phyloP scores from a whole-genome alignment of 1,284 basidiomycete species.

The Tylopilus sp. region DNA sequence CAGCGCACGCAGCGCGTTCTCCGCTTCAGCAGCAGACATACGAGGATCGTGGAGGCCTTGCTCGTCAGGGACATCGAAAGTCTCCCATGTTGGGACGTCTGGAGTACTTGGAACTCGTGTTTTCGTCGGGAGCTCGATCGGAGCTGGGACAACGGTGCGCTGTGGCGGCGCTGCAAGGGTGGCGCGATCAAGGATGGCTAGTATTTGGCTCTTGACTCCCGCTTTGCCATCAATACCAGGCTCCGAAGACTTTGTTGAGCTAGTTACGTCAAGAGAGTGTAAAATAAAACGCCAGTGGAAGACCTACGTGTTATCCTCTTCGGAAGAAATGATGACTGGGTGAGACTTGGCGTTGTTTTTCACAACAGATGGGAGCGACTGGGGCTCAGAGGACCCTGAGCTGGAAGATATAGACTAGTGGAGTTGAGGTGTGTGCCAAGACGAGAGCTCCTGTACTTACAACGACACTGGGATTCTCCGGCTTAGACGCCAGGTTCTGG shows the following conservation, averaged over 20 bases:
- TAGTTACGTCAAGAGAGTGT: conserved; percentile 9
- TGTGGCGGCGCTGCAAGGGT: conserved; percentile 10
- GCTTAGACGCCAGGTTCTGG: conserved; percentile 11
- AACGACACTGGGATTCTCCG: conserved; percentile 10
- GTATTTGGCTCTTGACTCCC: conserved; percentile 18
- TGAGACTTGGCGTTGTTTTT: conserved; percentile 7
- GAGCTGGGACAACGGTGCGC: conserved; percentile 25
- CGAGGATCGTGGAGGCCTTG: conserved; percentile 36
- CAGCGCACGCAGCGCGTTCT: conserved; percentile 60
- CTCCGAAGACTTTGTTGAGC: conserved; percentile 5
- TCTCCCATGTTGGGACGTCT: conserved; percentile 23
- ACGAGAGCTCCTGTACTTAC: conserved; percentile 16
- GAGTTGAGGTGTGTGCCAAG: background rate
- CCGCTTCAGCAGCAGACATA: conserved; percentile 48
- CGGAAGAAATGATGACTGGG: conserved; percentile 27
- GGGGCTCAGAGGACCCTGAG: conserved; percentile 21
- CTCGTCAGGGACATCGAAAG: conserved; percentile 32
- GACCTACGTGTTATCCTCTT: conserved; percentile 22
- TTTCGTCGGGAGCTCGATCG: conserved; percentile 29
- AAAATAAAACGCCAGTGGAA: background rate
- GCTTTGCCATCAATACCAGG: background rate
- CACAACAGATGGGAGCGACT: conserved; percentile 12
- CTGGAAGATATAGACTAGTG: conserved; percentile 25
- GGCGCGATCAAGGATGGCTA: conserved; percentile 28
- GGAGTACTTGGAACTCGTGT: conserved; percentile 6